Base-by-base conservation (phyloP, 768 basidiomycete genomes). In the Butyriboletus loyo region DNA sequence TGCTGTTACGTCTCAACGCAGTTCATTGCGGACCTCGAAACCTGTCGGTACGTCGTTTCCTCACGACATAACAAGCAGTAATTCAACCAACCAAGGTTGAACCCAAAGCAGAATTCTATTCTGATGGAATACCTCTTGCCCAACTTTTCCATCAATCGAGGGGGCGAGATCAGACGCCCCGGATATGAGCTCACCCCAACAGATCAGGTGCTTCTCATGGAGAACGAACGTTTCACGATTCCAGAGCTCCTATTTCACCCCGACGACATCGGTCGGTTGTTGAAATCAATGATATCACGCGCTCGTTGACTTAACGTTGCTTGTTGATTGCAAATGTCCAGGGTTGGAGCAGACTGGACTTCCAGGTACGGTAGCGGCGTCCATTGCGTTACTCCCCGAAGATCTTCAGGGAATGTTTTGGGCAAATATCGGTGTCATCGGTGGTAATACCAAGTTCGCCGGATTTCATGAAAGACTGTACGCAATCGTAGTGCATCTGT, bases 371-470 rank as follows among this genome's bases (percentile, higher is more conserved):
- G 82, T 98, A 54, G 87, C 89, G 36, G 66, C 79, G 49, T 87
- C 87, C 52, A 92, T 98, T 63, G 75, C 80, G 0, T 70, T 80
- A 28, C 81, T 98, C 53, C 91, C 92, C 0, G 73, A 78, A 46
- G 92, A 95, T 61, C 61, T 95, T 24, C 90, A 86, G 59, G 94
- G 92, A 31, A 84, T 98, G 87, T 97, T 93, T 70, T 98, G 93
- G 93, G 84, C 84, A 31, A 92, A 98, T 68, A 93, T 98, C 55
- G 89, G 89, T 13, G 72, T 96, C 57, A 82, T 93, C 62, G 95
- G 95, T 44, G 95, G 95, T 14, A 87, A 81, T 68, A 82, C 83
- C 15, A 81, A 81, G 60, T 83, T 94, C 58, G 76, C 83, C 38
- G 89, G 87, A 7, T 87, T 98, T 60, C 77, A 79, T 21, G 71